Evolutionary conservation across 352 stramenopile species (phyloP), one percentile per base, ranked within the genome.

Genomic region (Phytophthora nicotianae): DNA sequence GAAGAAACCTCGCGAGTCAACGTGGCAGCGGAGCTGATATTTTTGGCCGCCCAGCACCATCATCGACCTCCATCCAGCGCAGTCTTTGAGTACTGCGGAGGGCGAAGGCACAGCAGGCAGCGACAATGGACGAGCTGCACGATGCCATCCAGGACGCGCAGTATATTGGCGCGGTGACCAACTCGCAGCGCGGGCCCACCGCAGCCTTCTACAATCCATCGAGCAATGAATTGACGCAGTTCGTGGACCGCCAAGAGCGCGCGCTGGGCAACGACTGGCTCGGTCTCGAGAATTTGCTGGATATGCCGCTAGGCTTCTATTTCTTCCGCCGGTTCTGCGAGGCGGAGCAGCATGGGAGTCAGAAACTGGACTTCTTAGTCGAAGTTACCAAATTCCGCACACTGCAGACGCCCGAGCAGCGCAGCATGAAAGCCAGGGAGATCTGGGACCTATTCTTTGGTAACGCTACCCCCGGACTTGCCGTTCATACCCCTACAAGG

Each of bases 121-220:
- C 14, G 19, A 74, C 59, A 7, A 96, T 96, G 88, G 85, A 96
- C 58, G 88, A 93, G 63, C 77, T 96, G 23, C 86, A 96, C 51
- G 89, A 97, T 74, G 87, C 88, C 41, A 92, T 97, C 46, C 86
- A 96, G 59, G 88, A 97, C 56, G 87, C 88, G 50, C 82, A 94
- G 65, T 97, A 96, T 62, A 93, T 96, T 47, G 83, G 86, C 50
- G 89, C 88, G 0, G 86, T 96, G 55, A 88, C 69, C 14, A 92
- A 95, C 46, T 67, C 77, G 29, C 77, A 89, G 35, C 83, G 83
- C 10, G 80, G 84, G 0, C 86, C 86, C 0, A 90, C 68, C 32
- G 78, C 83, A 2, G 77, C 83, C 2, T 95, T 89, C 59, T 91
- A 91, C 71, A 85, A 74, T n/a, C 79, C 83, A 32, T 79, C 81